phyloP scores from a whole-genome alignment of 2,329 filamentous ascomycete species.

The Thielaviopsis euricoi region DNA sequence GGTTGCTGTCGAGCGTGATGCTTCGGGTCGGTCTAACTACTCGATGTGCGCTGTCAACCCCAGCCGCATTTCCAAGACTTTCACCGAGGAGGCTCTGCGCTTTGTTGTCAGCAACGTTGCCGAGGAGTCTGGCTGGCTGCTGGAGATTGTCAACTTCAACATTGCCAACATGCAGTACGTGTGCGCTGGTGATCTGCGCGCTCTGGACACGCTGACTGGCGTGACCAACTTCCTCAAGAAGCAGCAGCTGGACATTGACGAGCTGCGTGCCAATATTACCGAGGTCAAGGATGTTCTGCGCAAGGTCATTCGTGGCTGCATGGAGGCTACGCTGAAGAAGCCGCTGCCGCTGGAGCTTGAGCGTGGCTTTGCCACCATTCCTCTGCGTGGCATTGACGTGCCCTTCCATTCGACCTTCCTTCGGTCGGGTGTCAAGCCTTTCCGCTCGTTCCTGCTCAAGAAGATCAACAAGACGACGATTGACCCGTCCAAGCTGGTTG shows the following conservation, averaged over 20 bases:
- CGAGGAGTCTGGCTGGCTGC: constrained; percentile 82
- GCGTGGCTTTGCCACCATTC: constrained; percentile 92
- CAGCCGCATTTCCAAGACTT: constrained; percentile 93
- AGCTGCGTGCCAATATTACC: constrained; percentile 76
- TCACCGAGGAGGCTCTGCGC: constrained; percentile 92
- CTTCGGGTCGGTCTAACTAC: constrained; percentile 86
- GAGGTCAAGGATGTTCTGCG: constrained; percentile 81
- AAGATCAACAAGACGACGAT: constrained; percentile 99
- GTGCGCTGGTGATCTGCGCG: constrained; percentile 52
- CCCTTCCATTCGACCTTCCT: constrained; percentile 99
- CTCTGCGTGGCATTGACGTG: constrained; percentile 91
- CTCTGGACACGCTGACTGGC: constrained; percentile 56
- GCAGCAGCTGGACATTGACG: constrained; percentile 93
- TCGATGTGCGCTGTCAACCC: constrained; percentile 99
- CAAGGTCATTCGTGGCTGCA: constrained; percentile 79
- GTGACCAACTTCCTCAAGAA: constrained; percentile 92
- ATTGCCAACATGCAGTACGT: constrained; percentile 64
- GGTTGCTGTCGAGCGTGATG: constrained; percentile 94
- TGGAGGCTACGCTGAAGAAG: constrained; percentile 76
- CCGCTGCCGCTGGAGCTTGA: constrained; percentile 76
- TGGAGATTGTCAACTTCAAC: constrained; percentile 98
- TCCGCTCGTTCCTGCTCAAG: constrained; percentile 95
- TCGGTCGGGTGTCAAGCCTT: constrained; percentile 95
- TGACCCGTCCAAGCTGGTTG: constrained; percentile 87
- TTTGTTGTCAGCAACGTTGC: constrained; percentile 94